A percentile compares a stretch with the other conserved stretches of the same genome.
phyloP scores from a whole-genome alignment of 169 alveolate genomes.

The Plasmodium knowlesi region DNA sequence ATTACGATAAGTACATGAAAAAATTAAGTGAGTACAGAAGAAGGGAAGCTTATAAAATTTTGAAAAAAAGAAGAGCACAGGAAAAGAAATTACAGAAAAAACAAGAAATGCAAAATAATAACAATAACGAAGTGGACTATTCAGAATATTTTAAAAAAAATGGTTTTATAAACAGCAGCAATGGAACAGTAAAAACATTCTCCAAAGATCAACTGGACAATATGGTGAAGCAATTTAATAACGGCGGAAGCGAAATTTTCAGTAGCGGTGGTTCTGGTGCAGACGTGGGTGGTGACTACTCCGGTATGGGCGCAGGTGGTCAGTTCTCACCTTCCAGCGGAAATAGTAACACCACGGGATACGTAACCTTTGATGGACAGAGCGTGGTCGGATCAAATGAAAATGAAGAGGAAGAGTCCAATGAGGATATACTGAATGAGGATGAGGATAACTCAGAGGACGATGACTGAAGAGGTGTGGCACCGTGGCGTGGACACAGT shows the following conservation, averaged over 20 bases:
- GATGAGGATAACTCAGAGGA: constrained; percentile 10
- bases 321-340: not conserved
- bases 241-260: not conserved
- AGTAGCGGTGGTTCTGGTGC: not conserved
- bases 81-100: constrained; percentile 27
- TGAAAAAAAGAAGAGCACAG: constrained; percentile 4
- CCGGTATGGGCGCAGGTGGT: not conserved
- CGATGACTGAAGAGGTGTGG: not conserved
- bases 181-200: not conserved
- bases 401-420: constrained; percentile 10
- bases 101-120: not conserved
- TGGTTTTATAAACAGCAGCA: not conserved
- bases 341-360: not conserved
- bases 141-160: not conserved
- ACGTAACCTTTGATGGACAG: constrained; percentile 22
- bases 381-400: not conserved
- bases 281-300: not conserved
- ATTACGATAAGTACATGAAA: constrained; percentile 6
- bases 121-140: not conserved
- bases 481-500: not conserved
- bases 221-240: constrained; percentile 15
- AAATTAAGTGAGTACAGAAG: constrained; percentile 34
- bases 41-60: constrained; percentile 30
- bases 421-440: constrained; percentile 11
- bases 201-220: constrained; percentile 58